Base-by-base conservation (phyloP, 1,284 basidiomycete genomes). In the Cutaneotrichosporon daszewskae region DNA sequence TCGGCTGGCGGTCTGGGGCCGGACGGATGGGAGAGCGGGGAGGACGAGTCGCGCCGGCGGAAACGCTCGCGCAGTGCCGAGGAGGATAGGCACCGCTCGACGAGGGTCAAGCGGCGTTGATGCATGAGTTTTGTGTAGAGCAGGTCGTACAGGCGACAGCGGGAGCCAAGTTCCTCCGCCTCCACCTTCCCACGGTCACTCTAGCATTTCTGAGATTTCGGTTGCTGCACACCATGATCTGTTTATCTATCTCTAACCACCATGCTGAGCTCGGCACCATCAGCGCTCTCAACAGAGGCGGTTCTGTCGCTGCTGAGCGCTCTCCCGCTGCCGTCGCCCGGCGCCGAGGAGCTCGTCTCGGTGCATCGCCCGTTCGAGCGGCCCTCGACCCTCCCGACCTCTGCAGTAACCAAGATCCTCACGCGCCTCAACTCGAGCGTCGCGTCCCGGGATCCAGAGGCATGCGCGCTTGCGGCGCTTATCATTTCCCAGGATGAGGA, bases 401-500 rank as follows among this genome's bases (percentile, higher is more conserved):
- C 49, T 0, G 34, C 47, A 8, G 36, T 63, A 26, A 43, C 47
- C 32, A 68, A 68, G 37, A 60, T 61, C 36, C 46, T 68, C 31
- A 45, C 46, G 9, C 56, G 63, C 13, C 54, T 71, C 46, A 68
- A 63, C 33, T 34, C 58, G 13, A 37, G 58, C 13, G 44, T 71
- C n/a, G 44, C 62, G n/a, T 42, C 55, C 9, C 45, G 57, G 29
- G 60, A 67, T 11, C 51, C 45, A 4, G 48, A 47, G 4, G 49
- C 47, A 1, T 20, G 44, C 10, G 54, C 60, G 9, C 40, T 68
- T 5, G 62, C 60, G 1, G 38, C 34, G 5, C 45, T 46, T 19
- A 39, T 69, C 0, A 43, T 71, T 0, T 19, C 40, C 32, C 57
- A 64, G 53, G 69, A 69, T 40, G 46, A 44, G 14, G 68, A 69